A percentile compares a stretch with the other conserved stretches of the same genome.
These are phyloP conservation scores for Colletotrichum lentis DNA, from an alignment of 2,329 filamentous ascomycete genomes.

Conservation along the genomic window DNA sequence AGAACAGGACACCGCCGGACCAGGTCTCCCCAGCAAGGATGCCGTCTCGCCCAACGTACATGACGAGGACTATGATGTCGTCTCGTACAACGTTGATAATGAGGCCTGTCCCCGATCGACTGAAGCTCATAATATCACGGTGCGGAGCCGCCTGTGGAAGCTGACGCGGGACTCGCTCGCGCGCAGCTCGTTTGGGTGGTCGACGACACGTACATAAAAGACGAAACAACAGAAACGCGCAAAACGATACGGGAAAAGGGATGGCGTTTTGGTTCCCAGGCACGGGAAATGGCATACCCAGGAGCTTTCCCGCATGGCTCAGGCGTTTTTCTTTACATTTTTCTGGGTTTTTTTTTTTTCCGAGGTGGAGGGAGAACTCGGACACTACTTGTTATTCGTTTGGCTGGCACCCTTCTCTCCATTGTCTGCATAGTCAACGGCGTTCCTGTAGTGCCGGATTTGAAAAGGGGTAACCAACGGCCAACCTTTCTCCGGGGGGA, in stretches of 20 bases:
- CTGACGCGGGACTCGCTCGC: constrained; percentile 31
- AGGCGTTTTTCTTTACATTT: background rate
- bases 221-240: constrained; percentile 10
- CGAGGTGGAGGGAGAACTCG: background rate
- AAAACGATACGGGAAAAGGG: constrained; percentile 6
- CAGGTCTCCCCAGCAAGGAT: background rate
- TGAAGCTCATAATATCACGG: constrained; percentile 3
- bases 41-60: background rate
- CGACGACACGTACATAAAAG: constrained; percentile 14
- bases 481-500: background rate
- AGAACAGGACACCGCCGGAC: background rate
- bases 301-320: constrained; percentile 2
- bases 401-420: constrained; percentile 1
- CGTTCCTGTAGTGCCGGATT: constrained; percentile 10
- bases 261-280: constrained; percentile 23
- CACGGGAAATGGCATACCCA: background rate
- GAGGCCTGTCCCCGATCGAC: background rate
- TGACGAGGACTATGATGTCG: background rate
- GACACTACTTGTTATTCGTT: background rate
- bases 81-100: background rate
- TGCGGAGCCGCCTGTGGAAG: constrained; percentile 25
- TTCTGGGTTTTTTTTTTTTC: background rate
- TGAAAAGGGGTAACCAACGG: background rate
- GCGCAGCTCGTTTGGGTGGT: constrained; percentile 24
- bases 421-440: constrained; percentile 25